Evolutionary conservation across 768 basidiomycete species (phyloP), one percentile per base, ranked within the genome.

Genomic region (Tylopilus subfusipes): DNA sequence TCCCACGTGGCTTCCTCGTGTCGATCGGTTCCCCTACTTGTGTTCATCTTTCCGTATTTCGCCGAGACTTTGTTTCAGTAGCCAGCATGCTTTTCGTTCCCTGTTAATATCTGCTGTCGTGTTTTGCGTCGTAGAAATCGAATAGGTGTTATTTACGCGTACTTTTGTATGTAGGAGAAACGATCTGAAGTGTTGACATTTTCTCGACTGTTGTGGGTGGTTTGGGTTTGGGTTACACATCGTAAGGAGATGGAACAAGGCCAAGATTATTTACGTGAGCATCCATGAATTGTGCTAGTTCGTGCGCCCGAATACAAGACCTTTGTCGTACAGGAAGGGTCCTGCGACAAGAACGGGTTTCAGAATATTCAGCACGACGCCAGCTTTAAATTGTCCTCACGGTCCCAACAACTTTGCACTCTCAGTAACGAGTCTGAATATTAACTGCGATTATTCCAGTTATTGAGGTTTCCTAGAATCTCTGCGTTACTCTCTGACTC

Each of bases 21-120:
- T 38, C 24, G 39, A 19, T 36, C 30, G 21, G 13, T 12, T 31
- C 9, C 30, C 9, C 16, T 12, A 24, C n/a, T 3, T 19, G 10
- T 30, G 9, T 12, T 25, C 2, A n/a, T 34, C 1, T 22, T 38
- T 51, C 34, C 19, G 33, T 25, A 14, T 34, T 4, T 27, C n/a
- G 36, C 36, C 9, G n/a, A 19, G 10, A 8, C 36, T 4, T 21
- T 40, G 21, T 40, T 22, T 40, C 39, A 21, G 31, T 12, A 31
- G 33, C 10, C 33, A 34, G 2, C 16, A 34, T 61, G 58, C 53
- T 49, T 21, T 46, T 44, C 10, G 19, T 50, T 48, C n/a, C 52
- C 3, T 44, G 22, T 49, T 50, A 11, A 29, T 57, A n/a, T n/a
- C n/a, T n/a, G 50, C 43, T 50, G 5, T 59, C 38, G 1, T 52